Evolutionary conservation across 1,284 basidiomycete genomes (phyloP), one percentile per base, ranked within the genome.

Genomic region (Cryptococcus sp.): DNA sequence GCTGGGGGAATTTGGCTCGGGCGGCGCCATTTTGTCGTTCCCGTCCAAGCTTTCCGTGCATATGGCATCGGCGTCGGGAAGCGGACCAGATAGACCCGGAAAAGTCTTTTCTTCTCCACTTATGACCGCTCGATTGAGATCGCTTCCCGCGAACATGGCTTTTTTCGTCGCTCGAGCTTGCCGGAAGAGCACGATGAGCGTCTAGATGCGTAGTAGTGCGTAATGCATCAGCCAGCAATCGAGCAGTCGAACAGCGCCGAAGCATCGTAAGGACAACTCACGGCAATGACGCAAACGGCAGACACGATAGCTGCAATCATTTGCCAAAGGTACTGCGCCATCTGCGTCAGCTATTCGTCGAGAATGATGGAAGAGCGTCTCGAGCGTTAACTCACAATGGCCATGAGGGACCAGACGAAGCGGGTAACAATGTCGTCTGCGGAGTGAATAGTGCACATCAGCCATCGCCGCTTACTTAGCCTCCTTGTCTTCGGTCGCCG

Each of bases 281-380:
- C 67, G 13, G 55, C 51, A 16, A 61, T 53, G 4, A 72, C 68
- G 1, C 64, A 50, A 1, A 62, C 48, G 6, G 63, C 61, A 3
- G 72, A 69, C 17, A 74, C 57, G 30, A 62, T 16, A 35, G 66
- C 66, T 3, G 72, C 66, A 27, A 71, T 50, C 4, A 67, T 58
- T 50, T 74, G 70, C 70, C 70, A 72, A 5, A 74, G 62, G 47
- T 72, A 74, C 65, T 70, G 52, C 20, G 11, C 22, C 22, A 7
- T 23, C 25, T 35, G 7, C 13, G 30, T 35, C 8, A 35, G 30
- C 8, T 10, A 35, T 8, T 35, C 2, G 13, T 35, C 13, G 30
- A 35, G 5, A 35, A 4, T 2, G 2, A 35, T 10, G 30, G 13
- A 13, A 35, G 8, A 10, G 30, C 8, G 30, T 35, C 8, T 13